Base-by-base conservation (phyloP, 1,139 yeast species). In the Candida sanyaensis region DNA sequence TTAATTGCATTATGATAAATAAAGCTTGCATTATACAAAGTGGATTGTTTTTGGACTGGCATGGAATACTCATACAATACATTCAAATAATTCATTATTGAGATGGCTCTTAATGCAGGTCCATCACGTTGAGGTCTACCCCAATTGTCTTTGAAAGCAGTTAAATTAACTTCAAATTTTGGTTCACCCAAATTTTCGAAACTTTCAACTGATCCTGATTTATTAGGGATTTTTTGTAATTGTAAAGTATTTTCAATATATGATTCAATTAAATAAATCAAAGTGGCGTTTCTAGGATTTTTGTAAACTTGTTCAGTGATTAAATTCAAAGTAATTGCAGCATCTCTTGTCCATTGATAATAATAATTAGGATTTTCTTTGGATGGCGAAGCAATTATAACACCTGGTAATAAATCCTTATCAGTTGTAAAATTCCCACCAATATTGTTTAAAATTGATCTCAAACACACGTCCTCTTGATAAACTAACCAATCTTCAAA, bases 41-140 rank as follows among this genome's bases (percentile, higher is more conserved):
- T 38, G 5, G 41, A 17, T n/a, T 9, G 6, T 13, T 41, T 29
- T 1, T 13, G 6, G 1, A 33, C 30, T 3, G 40, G 30, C 4
- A 29, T 9, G 6, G 8, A 8, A 9, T 39, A 37, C 11, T 41
- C 26, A 24, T 42, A 34, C 23, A 50, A 43, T 17, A 41, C 48
- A n/a, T 32, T 28, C 50, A 89, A 60, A 62, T 81, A 89, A 52
- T 80, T 79, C 42, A 81, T 65, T 29, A 86, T 75, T 1, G 96
- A 77, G 44, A 85, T 75, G 3, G 84, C 77, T 55, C 98, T 76
- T 49, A 92, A 73, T 0, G 96, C 95, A 0, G 98, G 97, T 0
- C 98, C 98, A 64, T 93, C 99, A 52, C 90, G 78, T 66, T 92
- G 99, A 0, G 99, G 99, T 57, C 99, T 76, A 1, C 98, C 98